phyloP scores from a whole-genome alignment of 2,329 filamentous ascomycete genomes.

The Neofusicoccum laricinum region DNA sequence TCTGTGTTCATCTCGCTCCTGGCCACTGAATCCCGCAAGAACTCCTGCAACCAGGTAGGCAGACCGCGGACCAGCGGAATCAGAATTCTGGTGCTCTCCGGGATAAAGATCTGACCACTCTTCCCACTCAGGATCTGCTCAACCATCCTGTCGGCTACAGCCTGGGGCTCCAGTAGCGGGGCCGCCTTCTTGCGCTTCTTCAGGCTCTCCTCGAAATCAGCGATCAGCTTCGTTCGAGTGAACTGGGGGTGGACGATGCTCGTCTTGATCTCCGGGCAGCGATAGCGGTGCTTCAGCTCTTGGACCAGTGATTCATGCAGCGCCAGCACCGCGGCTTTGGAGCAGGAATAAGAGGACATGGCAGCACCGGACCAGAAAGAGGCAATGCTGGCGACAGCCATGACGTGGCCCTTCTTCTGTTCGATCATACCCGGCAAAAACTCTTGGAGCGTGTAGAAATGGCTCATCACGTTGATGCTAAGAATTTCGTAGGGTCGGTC shows the following conservation, averaged over 20 bases:
- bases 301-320: slow-evolving; percentile 35
- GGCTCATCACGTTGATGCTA: slow-evolving; percentile 28
- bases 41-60: slow-evolving; percentile 28
- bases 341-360: slow-evolving; percentile 28
- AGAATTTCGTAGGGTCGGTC: slow-evolving; percentile 26
- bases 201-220: slow-evolving; percentile 17
- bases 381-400: slow-evolving; percentile 29
- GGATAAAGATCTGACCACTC: slow-evolving; percentile 27
- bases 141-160: slow-evolving; percentile 25
- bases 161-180: slow-evolving; percentile 22
- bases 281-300: slow-evolving; percentile 35
- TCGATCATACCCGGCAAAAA: slow-evolving; percentile 30
- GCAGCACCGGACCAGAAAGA: slow-evolving; percentile 27
- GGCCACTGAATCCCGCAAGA: slow-evolving; percentile 19
- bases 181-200: slow-evolving; percentile 6
- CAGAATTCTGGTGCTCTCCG: slow-evolving; percentile 20
- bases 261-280: slow-evolving; percentile 26
- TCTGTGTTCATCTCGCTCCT: neutral
- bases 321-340: slow-evolving; percentile 29
- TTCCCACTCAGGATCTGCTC: slow-evolving; percentile 26
- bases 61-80: slow-evolving; percentile 30
- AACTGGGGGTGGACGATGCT: slow-evolving; percentile 29
- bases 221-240: slow-evolving; percentile 28
- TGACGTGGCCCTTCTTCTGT: slow-evolving; percentile 29
- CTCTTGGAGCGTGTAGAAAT: slow-evolving; percentile 28